phyloP scores from a whole-genome alignment of 1,284 basidiomycete species.

The Peniophora sp. region DNA sequence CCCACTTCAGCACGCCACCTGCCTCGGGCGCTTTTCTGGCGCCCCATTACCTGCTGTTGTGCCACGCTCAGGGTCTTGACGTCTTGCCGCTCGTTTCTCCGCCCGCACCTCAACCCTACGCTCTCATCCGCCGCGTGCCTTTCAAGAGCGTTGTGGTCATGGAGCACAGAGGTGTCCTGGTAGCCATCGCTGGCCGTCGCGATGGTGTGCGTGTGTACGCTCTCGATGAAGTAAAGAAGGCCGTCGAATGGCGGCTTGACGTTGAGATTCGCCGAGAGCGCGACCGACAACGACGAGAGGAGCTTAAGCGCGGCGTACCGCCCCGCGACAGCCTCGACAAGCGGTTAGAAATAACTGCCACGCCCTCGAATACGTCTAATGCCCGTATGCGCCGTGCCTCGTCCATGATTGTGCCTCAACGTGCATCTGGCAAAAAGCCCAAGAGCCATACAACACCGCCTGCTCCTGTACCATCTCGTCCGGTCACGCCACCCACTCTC shows the following conservation, averaged over 20 bases:
- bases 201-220: constrained; percentile 82
- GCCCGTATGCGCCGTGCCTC: constrained; percentile 1
- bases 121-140: constrained; percentile 66
- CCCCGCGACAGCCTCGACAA: constrained; percentile 18
- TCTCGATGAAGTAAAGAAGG: constrained; percentile 73
- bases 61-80: constrained; percentile 75
- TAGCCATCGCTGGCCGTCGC: constrained; percentile 74
- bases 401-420: neutral
- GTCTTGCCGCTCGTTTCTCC: constrained; percentile 68
- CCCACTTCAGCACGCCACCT: constrained; percentile 71
- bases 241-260: constrained; percentile 78
- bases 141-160: constrained; percentile 83
- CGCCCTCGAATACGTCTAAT: constrained; percentile 14
- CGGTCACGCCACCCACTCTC: neutral
- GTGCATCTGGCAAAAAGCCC: neutral
- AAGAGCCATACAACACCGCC: neutral
- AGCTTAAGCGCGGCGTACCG: constrained; percentile 40
- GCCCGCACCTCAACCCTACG: constrained; percentile 66
- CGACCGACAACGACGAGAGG: constrained; percentile 58
- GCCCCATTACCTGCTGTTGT: constrained; percentile 74
- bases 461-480: neutral
- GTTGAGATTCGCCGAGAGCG: constrained; percentile 67
- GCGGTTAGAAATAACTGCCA: constrained; percentile 26
- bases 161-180: constrained; percentile 79
- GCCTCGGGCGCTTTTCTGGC: constrained; percentile 67